Conservation (phyloP, 768 basidiomycete genomes). For the Mycena alexandri region DNA sequence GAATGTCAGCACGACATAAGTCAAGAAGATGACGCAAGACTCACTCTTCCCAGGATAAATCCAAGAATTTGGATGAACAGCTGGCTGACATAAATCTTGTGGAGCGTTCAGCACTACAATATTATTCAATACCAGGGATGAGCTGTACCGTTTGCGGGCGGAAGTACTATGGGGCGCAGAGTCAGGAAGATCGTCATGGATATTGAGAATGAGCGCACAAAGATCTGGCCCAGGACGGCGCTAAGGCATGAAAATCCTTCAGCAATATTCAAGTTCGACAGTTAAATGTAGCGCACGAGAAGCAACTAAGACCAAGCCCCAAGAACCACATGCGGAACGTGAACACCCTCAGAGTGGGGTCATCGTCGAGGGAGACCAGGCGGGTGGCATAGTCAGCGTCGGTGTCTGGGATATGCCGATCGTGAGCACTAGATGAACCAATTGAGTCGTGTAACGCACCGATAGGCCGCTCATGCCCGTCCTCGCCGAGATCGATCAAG, state of each 20-base stretch:
- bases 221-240: constrained; percentile 54
- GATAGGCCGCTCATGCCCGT: constrained; percentile 57
- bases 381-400: constrained; percentile 53
- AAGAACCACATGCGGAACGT: constrained; percentile 63
- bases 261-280: background rate
- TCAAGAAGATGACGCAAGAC: background rate
- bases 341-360: constrained; percentile 50
- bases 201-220: constrained; percentile 41
- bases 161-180: constrained; percentile 51
- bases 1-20: background rate
- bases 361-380: constrained; percentile 57
- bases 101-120: constrained; percentile 2
- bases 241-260: constrained; percentile 24
- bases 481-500: constrained; percentile 50
- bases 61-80: constrained; percentile 60
- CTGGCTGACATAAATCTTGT: constrained; percentile 51
- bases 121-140: background rate
- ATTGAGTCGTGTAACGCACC: constrained; percentile 33
- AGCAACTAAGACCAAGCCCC: constrained; percentile 58
- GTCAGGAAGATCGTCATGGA: constrained; percentile 9
- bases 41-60: constrained; percentile 57
- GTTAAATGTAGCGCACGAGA: constrained; percentile 40
- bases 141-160: constrained; percentile 52
- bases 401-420: constrained; percentile 43
- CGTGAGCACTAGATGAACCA: no score